Evolutionary conservation across 2,329 filamentous ascomycete genomes (phyloP), one percentile per base, ranked within the genome.

Genomic region (Fusarium nygamai): DNA sequence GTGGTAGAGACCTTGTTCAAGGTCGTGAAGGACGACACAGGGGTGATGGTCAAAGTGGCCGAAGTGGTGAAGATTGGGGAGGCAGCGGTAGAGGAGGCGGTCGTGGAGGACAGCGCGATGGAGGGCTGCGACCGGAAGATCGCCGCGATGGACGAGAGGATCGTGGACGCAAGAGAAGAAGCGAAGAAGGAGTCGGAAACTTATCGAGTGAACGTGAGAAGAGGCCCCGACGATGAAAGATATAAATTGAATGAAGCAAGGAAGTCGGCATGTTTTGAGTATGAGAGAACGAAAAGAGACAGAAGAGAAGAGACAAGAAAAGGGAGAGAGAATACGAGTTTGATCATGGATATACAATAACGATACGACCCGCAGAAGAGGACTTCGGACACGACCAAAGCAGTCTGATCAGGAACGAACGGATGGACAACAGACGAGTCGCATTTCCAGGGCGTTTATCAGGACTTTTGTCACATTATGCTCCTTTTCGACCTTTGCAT

Each of bases 121-220:
- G 74, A 53, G 74, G 81, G 69, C 71, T 75, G n/a, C 78, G 81
- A 56, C 69, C 75, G n/a, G 77, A 81, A 10, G 80, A 80, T 59
- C 79, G 82, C 36, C 78, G 80, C 29, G 82, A 82, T 41, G 68
- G 77, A 59, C 75, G 81, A 72, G 79, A 83, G 56, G 83, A 84
- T 39, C 81, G 83, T 20, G 80, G 81, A 39, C 80, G 83, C 67
- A 81, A 84, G 77, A 76, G 83, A 67, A 77, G 82, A 77, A 88
- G 86, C 73, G 88, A 89, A 68, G 88, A 88, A 59, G 85, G 84
- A 27, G 76, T 79, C n/a, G 83, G 81, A 41, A 72, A 75, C 27
- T 67, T 81, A 70, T 73, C 79, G 22, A 84, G 79, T 75, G 87
- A 88, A 44, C 83, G 86, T 66, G 88, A 90, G 69, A 90, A 90